A percentile compares a stretch with the other conserved stretches of the same genome.
Conservation (phyloP, 768 basidiomycete genomes). For the Leucosporidium scottii region DNA sequence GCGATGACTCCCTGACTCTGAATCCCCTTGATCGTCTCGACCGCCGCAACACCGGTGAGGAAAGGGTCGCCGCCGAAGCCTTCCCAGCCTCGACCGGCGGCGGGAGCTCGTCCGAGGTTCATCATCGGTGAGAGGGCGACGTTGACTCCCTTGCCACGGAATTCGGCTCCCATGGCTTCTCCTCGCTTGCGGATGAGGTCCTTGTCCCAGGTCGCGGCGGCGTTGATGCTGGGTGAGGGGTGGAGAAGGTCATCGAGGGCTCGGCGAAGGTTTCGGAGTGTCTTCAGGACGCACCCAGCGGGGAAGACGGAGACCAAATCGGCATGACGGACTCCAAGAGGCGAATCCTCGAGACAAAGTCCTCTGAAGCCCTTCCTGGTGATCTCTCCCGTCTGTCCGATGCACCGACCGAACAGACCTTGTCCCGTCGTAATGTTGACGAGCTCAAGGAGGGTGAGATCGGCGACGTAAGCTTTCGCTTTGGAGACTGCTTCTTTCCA, state of each 20-base stretch:
- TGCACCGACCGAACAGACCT: neutral
- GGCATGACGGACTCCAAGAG: neutral
- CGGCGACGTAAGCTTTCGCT: neutral
- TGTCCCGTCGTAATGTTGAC: neutral
- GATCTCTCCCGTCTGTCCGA: neutral
- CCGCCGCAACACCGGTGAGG: constrained; percentile 8
- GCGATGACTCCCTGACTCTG: constrained; percentile 34
- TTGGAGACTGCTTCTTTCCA: neutral
- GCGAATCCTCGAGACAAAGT: neutral
- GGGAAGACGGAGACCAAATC: neutral
- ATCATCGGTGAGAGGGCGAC: constrained; percentile 47
- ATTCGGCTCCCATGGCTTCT: neutral
- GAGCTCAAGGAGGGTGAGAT: neutral
- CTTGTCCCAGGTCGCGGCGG: constrained; percentile 4
- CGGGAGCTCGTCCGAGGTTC: constrained; percentile 23
- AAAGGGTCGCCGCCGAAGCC: constrained; percentile 23
- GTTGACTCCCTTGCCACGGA: constrained; percentile 1
- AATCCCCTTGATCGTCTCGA: constrained; percentile 25
- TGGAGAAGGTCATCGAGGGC: neutral
- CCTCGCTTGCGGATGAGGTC: neutral
- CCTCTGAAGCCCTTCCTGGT: neutral
- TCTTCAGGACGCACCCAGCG: neutral
- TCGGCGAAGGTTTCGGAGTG: neutral
- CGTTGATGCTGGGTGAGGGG: neutral
- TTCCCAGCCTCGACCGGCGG: constrained; percentile 30